Base-by-base conservation (phyloP, 257 asterid genomes). In the Leonotis leonurus region DNA sequence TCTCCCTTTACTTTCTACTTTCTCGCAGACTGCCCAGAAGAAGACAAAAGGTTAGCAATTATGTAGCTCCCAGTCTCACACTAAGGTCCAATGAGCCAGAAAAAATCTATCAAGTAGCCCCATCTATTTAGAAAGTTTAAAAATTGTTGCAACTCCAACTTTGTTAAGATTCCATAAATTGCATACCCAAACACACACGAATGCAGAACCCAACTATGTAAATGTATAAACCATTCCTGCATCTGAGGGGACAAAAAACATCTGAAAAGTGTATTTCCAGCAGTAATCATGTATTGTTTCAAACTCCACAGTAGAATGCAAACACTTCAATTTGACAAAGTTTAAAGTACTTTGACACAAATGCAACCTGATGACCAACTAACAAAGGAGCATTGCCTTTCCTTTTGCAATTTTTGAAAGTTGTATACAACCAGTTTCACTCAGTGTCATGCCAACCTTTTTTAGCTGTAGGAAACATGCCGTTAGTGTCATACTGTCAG, bases 1-100 rank as follows among this genome's bases (percentile, higher is more conserved):
- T 75, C 88, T 82, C 71, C 96, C 96, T 79, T 85, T 89, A 83
- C 87, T 84, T 77, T 89, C 95, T 65, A 86, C 96, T 68, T 83
- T 86, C 85, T 85, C 95, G 60, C 95, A 85, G 72, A 88, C 96
- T 88, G 59, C 49, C 72, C 75, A 78, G 40, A 73, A 71, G 39
- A 57, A 62, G 50, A 56, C 24, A 30, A 62, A 61, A 64, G 24
- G 52, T 56, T 65, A 60, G 48, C 64, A 14, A 57, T 73, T 26
- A 25, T 41, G 32, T 69, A 56, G 48, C 61, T 20, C n/a, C n/a
- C n/a, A n/a, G n/a, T n/a, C n/a, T n/a, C 68, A 57, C 51, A 72
- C 55, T 30, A 71, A 10, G 44, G 54, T 24, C 13, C 14, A 13
- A 6, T 27, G 24, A 52, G 39, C 63, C 53, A 49, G 56, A 22